These are phyloP conservation scores for Paecilomyces formosus DNA, from an alignment of 2,329 filamentous ascomycete species.

Conservation along the genomic window DNA sequence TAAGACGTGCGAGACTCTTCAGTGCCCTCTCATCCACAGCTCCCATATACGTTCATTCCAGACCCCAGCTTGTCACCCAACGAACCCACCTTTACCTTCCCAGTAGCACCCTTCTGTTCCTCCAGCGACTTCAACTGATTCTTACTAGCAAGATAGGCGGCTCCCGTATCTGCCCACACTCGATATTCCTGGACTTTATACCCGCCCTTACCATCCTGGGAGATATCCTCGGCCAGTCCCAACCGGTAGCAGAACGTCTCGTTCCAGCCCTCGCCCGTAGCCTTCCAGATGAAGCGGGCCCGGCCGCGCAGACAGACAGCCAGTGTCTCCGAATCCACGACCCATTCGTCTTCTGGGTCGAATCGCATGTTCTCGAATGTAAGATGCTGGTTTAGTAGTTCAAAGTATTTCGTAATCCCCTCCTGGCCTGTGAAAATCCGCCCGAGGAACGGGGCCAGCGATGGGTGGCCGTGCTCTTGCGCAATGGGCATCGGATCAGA, in stretches of 20 bases:
- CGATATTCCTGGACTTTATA: slow-evolving; percentile 33
- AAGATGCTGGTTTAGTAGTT: slow-evolving; percentile 21
- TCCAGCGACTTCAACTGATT: slow-evolving; percentile 12
- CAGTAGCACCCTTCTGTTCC: background rate
- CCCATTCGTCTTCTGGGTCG: slow-evolving; percentile 25
- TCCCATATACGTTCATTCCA: background rate
- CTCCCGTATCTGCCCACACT: slow-evolving; percentile 39
- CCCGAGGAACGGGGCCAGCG: slow-evolving; percentile 36
- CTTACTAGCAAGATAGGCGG: slow-evolving; percentile 32
- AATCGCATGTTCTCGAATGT: slow-evolving; percentile 30
- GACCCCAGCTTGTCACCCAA: background rate
- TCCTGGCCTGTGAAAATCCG: slow-evolving; percentile 30
- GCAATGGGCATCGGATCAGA: slow-evolving; percentile 15
- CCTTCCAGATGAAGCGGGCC: slow-evolving; percentile 26
- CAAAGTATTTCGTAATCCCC: slow-evolving; percentile 30
- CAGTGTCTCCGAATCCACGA: slow-evolving; percentile 26
- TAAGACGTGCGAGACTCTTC: background rate
- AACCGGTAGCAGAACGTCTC: slow-evolving; percentile 35
- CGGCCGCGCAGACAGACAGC: slow-evolving; percentile 26
- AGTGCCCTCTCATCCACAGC: background rate
- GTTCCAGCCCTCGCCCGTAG: slow-evolving; percentile 30
- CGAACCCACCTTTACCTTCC: background rate
- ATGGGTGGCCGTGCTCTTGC: slow-evolving; percentile 33
- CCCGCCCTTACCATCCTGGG: background rate
- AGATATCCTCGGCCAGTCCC: slow-evolving; percentile 22